Conservation (phyloP, 805 yeast genomes). For the Ogataea degrootiae region DNA sequence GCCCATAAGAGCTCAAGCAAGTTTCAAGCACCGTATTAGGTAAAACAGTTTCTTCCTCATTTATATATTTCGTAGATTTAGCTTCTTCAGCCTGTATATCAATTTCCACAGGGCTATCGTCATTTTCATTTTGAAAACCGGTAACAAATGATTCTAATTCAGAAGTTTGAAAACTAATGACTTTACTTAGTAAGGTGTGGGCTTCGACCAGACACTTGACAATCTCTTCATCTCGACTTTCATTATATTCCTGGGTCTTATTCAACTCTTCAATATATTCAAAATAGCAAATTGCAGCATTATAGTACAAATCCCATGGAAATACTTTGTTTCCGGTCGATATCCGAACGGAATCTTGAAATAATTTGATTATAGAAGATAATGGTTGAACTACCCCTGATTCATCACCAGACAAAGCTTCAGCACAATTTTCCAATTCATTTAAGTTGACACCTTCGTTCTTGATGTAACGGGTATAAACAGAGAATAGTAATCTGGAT, state of each 20-base stretch:
- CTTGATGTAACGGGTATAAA: slow-evolving; percentile 46
- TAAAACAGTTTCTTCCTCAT: slow-evolving; percentile 19
- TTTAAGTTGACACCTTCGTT: slow-evolving; percentile 39
- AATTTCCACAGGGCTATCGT: background rate
- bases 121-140: slow-evolving; percentile 6
- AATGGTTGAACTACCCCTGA: slow-evolving; percentile 38
- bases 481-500: slow-evolving; percentile 53
- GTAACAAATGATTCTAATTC: slow-evolving; percentile 25
- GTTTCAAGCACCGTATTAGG: slow-evolving; percentile 27
- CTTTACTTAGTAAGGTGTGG: slow-evolving; percentile 20
- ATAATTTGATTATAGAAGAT: slow-evolving; percentile 31
- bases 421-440: slow-evolving; percentile 30
- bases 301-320: slow-evolving; percentile 43
- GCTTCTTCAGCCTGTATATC: background rate
- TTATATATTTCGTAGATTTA: slow-evolving; percentile 4
- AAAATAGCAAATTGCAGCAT: slow-evolving; percentile 42
- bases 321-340: slow-evolving; percentile 8
- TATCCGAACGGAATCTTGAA: slow-evolving; percentile 33
- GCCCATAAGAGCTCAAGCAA: slow-evolving; percentile 21
- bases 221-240: slow-evolving; percentile 10
- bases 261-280: slow-evolving; percentile 39
- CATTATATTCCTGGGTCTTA: slow-evolving; percentile 16
- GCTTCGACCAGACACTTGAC: slow-evolving; percentile 17
- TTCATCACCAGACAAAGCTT: slow-evolving; percentile 25
- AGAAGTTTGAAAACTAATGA: slow-evolving; percentile 23